Evolutionary conservation across 352 stramenopile species (phyloP).

Genomic region (Pythium phragmitis): DNA sequence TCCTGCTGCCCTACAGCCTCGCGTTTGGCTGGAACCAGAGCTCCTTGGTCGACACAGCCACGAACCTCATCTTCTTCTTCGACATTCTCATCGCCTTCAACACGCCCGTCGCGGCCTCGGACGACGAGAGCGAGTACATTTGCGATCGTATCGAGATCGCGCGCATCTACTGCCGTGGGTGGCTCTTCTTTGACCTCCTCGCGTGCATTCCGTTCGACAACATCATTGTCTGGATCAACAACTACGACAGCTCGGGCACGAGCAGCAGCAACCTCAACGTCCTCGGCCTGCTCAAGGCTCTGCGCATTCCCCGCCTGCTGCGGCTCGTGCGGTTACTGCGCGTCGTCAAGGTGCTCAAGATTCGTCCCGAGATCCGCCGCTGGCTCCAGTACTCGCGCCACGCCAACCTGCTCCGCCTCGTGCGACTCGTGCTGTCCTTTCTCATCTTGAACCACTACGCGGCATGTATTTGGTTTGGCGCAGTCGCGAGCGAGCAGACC

Average conservation of each 20-base stretch:
- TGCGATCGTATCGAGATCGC: constrained; percentile 60
- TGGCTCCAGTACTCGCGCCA: constrained; percentile 84
- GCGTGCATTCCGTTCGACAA: constrained; percentile 78
- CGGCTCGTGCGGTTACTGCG: constrained; percentile 67
- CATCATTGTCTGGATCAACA: constrained; percentile 50
- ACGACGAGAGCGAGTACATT: constrained; percentile 58
- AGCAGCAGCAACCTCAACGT: constrained; percentile 50
- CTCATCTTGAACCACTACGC: constrained; percentile 78
- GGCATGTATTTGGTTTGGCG: constrained; percentile 75
- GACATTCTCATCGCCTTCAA: constrained; percentile 81
- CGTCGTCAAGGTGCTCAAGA: constrained; percentile 70
- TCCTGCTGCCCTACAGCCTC: constrained; percentile 67
- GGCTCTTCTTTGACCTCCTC: constrained; percentile 78
- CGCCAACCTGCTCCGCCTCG: constrained; percentile 67
- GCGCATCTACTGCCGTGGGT: constrained; percentile 54
- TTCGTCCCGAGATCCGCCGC: constrained; percentile 67
- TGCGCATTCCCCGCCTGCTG: constrained; percentile 65
- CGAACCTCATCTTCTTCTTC: constrained; percentile 64
- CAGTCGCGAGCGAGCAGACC: constrained; percentile 52
- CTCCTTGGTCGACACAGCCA: constrained; percentile 46
- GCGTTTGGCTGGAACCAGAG: constrained; percentile 59
- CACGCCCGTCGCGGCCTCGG: constrained; percentile 44
- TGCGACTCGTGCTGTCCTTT: constrained; percentile 65
- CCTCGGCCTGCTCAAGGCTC: constrained; percentile 62
- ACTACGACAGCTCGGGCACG: constrained; percentile 25